These are phyloP conservation scores for Hydnomerulius pinastri DNA, from an alignment of 768 basidiomycete species.

Conservation along the genomic window DNA sequence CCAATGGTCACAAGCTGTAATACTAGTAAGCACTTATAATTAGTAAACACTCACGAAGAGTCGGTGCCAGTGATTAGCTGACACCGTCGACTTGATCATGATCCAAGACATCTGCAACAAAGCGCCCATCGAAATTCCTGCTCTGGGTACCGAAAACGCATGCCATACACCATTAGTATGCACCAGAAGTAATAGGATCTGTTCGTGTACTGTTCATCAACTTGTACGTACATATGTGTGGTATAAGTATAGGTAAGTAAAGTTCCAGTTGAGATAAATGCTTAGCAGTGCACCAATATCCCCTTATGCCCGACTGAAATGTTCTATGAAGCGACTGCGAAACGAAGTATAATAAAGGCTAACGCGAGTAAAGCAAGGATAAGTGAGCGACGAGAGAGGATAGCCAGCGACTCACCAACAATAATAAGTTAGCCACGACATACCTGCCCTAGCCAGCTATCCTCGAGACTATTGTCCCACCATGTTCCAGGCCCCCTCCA, in stretches of 20 bases:
- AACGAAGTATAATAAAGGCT: too few species aligned
- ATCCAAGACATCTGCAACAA: too few species aligned
- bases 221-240: neutral
- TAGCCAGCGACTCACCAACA: neutral
- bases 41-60: too few species aligned
- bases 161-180: neutral
- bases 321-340: neutral
- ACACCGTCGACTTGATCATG: too few species aligned
- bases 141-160: neutral
- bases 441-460: conserved; percentile 25
- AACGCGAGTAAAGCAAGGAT: too few species aligned
- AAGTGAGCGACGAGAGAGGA: neutral
- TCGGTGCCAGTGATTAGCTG: too few species aligned
- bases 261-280: too few species aligned
- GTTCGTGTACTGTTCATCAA: neutral
- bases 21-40: too few species aligned
- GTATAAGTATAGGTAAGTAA: neutral
- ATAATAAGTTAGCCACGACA: neutral
- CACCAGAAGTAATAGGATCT: neutral
- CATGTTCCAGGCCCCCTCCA: conserved; percentile 30
- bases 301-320: neutral
- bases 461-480: conserved; percentile 39
- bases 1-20: too few species aligned
- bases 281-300: too few species aligned
- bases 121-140: too few species aligned